Conservation (phyloP, 441 rosid genomes). For the Gossypium lobatum region DNA sequence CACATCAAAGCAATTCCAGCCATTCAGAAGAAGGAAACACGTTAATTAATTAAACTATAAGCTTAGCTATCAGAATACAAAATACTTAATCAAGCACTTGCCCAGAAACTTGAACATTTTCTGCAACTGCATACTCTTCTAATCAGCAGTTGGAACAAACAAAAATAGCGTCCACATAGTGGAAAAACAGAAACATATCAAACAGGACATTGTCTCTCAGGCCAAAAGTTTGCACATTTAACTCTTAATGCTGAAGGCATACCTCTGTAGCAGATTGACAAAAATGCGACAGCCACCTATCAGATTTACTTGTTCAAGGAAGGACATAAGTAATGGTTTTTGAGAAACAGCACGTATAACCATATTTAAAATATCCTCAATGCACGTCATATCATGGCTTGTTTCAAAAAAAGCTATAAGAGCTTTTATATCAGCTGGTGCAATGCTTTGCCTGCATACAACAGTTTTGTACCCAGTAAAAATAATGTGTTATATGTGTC, state of each 20-base stretch:
- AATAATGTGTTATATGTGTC: slow-evolving; percentile 8
- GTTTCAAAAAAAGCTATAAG: slow-evolving; percentile 82
- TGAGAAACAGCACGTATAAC: slow-evolving; percentile 87
- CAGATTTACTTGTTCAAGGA: slow-evolving; percentile 84
- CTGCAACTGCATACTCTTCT: slow-evolving; percentile 1
- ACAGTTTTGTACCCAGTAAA: slow-evolving; percentile 1
- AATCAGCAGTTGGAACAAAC: not conserved
- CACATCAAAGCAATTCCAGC: not conserved
- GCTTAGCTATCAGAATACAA: not conserved
- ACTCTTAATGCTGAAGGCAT: slow-evolving; percentile 18
- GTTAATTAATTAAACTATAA: not conserved
- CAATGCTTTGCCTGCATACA: slow-evolving; percentile 70
- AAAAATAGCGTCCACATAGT: not conserved
- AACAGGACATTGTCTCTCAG: not conserved
- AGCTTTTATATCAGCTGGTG: slow-evolving; percentile 65
- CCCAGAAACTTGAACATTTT: not conserved
- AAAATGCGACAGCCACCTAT: slow-evolving; percentile 86
- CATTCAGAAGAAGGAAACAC: not conserved
- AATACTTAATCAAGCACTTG: not conserved
- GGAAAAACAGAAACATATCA: not conserved
- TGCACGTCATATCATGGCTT: slow-evolving; percentile 86
- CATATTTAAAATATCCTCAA: slow-evolving; percentile 95
- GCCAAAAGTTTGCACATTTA: slow-evolving; percentile 7
- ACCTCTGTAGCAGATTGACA: slow-evolving; percentile 93
- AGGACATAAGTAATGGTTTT: slow-evolving; percentile 63